Percentiles rank a stretch among this genome's conserved stretches.
Evolutionary conservation across 345 rosid species (phyloP).

Genomic region (Gossypium thurberi): DNA sequence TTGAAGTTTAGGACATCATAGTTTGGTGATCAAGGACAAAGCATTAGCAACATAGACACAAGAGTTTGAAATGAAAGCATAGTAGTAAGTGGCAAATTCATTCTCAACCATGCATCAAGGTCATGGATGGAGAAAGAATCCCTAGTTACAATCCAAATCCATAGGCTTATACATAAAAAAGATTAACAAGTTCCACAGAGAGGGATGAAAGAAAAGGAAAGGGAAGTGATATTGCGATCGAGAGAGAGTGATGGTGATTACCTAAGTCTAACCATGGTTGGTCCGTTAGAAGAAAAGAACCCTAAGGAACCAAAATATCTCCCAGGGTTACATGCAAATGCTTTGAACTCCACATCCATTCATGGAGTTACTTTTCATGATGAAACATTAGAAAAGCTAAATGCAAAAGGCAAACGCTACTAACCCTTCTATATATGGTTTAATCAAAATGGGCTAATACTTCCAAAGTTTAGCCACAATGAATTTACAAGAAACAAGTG

Average conservation of each 20-base stretch:
- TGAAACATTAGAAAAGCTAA: slow-evolving; percentile 19
- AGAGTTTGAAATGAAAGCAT: slow-evolving; percentile 28
- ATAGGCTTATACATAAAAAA: slow-evolving; percentile 25
- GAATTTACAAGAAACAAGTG: slow-evolving; percentile 36
- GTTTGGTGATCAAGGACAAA: slow-evolving; percentile 4
- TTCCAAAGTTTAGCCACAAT: slow-evolving; percentile 52
- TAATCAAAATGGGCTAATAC: slow-evolving; percentile 46
- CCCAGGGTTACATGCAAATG: slow-evolving; percentile 75
- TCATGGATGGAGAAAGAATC: slow-evolving; percentile 25
- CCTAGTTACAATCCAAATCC: slow-evolving; percentile 34
- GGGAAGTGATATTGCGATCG: background rate
- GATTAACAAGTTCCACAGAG: slow-evolving; percentile 13
- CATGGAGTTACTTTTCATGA: slow-evolving; percentile 40
- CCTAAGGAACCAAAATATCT: slow-evolving; percentile 83
- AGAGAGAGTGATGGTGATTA: slow-evolving; percentile 26
- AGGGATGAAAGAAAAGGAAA: slow-evolving; percentile 8
- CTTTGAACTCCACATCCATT: slow-evolving; percentile 68
- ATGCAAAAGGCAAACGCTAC: slow-evolving; percentile 20
- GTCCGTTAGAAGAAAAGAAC: slow-evolving; percentile 50
- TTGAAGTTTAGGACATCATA: background rate
- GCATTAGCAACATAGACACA: slow-evolving; percentile 27
- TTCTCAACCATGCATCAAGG: slow-evolving; percentile 19
- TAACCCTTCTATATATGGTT: slow-evolving; percentile 21
- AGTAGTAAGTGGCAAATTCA: slow-evolving; percentile 28
- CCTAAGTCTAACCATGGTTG: slow-evolving; percentile 97